phyloP scores from a whole-genome alignment of 2,329 filamentous ascomycete genomes.

The Diaporthe sp. region DNA sequence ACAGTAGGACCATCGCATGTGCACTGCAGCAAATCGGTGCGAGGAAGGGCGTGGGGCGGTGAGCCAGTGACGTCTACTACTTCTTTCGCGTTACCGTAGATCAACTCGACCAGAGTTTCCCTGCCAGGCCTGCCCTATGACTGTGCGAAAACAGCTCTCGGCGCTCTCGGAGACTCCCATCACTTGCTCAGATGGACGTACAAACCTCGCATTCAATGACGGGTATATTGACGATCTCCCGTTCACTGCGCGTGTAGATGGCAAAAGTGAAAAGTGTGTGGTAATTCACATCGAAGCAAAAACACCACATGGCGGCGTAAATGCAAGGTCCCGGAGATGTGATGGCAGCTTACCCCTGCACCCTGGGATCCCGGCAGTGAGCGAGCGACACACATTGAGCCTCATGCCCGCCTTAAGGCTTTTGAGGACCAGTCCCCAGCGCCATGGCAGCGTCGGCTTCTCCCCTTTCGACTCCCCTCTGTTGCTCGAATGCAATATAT shows the following conservation, averaged over 20 bases:
- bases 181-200: neutral
- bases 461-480: neutral
- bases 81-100: neutral
- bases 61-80: slow-evolving; percentile 13
- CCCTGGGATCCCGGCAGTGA: neutral
- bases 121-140: no score
- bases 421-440: neutral
- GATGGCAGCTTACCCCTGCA: neutral
- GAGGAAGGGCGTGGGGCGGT: neutral
- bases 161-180: neutral
- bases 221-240: slow-evolving; percentile 6
- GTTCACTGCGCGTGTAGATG: neutral
- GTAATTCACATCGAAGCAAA: neutral
- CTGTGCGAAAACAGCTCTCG: neutral
- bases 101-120: neutral
- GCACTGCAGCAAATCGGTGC: neutral
- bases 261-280: neutral
- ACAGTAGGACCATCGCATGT: neutral
- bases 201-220: slow-evolving; percentile 12
- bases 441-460: neutral
- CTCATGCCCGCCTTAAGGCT: neutral
- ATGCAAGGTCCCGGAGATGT: neutral
- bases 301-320: neutral
- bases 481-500: neutral
- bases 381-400: neutral